Evolutionary conservation across 139 green algal genomes (phyloP), one percentile per base, ranked within the genome.

Genomic region (Chlorella sp.): DNA sequence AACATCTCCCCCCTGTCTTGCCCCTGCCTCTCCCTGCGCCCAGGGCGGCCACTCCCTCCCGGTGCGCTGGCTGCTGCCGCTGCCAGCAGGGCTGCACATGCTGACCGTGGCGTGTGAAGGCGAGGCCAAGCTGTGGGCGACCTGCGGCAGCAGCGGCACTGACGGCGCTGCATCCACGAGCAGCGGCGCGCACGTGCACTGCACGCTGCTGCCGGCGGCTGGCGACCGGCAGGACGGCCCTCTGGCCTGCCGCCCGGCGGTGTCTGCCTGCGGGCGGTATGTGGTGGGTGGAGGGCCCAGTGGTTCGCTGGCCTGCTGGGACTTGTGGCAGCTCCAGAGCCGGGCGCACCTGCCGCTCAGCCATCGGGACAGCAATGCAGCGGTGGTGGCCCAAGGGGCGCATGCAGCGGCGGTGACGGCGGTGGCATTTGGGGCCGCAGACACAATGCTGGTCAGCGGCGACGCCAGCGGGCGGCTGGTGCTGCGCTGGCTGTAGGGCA

Each of bases 101-200:
- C 68, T 88, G 39, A 88, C 66, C 3, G 40, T 66, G 12, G 39
- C 71, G 11, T 24, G 3, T 0, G 28, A 69, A 12, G 66, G 68
- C 39, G 42, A 69, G 39, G 39, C 26, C 84, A 88, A 88, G 84
- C 68, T 88, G 68, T 88, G 84, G 84, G 5, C 30, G 0, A 28
- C 39, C 64, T 42, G 68, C 40, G 39, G 83, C 66, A 11, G 40
- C 18, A 61, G 64, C 34, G 34, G 83, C 61, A 57, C 18, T 21
- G 39, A 39, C 30, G 37, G 12, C 34, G 4, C 0, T 18, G 19
- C 0, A 15, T 37, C n/a, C 32, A 57, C 48, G 48, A 66, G 39
- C 40, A 19, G 21, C 78, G 24, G 78, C 39, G 36, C n/a, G 2
- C 30, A 18, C 22, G 68, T 87, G 11, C 79, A 37, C 30, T 64